Percentiles rank a stretch among this genome's conserved stretches.
Conservation (phyloP, 768 basidiomycete species). For the Phanerochaete carnosa region DNA sequence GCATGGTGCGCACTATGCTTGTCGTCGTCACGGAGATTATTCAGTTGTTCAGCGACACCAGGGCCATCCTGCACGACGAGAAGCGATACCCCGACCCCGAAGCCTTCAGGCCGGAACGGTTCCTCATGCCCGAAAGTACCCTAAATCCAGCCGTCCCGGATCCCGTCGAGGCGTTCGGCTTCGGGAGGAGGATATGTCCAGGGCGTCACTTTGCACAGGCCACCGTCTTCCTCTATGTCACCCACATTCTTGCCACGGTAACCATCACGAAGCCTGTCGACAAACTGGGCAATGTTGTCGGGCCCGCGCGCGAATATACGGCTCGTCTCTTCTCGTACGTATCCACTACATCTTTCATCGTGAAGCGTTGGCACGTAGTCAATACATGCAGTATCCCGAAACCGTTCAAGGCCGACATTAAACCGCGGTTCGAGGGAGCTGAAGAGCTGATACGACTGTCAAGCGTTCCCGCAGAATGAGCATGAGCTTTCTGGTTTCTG, state of each 20-base stretch:
- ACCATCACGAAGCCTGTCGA: neutral
- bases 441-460: neutral
- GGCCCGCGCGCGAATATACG: neutral
- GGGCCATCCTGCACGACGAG: constrained; percentile 39
- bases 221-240: neutral
- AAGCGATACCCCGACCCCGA: constrained; percentile 46
- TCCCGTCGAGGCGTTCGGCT: neutral
- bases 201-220: neutral
- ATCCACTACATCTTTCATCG: too few species aligned
- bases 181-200: constrained; percentile 1
- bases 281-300: neutral
- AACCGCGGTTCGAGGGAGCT: neutral
- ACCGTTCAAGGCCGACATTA: neutral
- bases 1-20: neutral
- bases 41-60: neutral
- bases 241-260: neutral
- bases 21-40: neutral
- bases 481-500: too few species aligned
- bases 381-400: neutral
- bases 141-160: constrained; percentile 6
- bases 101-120: constrained; percentile 47
- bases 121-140: constrained; percentile 11
- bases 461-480: neutral
- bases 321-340: neutral
- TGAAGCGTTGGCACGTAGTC: neutral